Percentiles rank a stretch among this genome's conserved stretches.
phyloP scores from a whole-genome alignment of 2,329 filamentous ascomycete genomes.

The Hymenoscyphus scutula region DNA sequence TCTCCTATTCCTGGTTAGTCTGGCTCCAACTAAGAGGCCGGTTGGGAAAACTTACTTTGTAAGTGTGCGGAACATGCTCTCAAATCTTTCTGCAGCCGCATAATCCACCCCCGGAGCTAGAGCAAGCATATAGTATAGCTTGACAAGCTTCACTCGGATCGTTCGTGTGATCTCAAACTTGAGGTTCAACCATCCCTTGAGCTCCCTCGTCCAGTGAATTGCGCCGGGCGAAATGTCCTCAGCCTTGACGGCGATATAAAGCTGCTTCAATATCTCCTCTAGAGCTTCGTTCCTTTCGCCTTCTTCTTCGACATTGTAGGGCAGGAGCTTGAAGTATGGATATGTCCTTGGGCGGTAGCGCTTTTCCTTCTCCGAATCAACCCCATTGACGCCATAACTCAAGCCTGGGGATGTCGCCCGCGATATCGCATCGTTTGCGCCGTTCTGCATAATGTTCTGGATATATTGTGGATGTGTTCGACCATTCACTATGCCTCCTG shows the following conservation, averaged over 20 bases:
- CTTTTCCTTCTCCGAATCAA: slow-evolving; percentile 53
- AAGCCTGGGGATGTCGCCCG: slow-evolving; percentile 81
- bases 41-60: slow-evolving; percentile 69
- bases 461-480: slow-evolving; percentile 32
- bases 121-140: slow-evolving; percentile 90
- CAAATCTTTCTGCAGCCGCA: slow-evolving; percentile 80
- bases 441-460: slow-evolving; percentile 30
- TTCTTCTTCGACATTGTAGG: slow-evolving; percentile 83
- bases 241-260: slow-evolving; percentile 87
- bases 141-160: slow-evolving; percentile 78
- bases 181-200: slow-evolving; percentile 89
- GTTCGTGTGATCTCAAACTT: slow-evolving; percentile 95
- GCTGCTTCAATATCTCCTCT: slow-evolving; percentile 84
- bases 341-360: slow-evolving; percentile 85
- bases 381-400: slow-evolving; percentile 48
- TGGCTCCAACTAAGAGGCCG: slow-evolving; percentile 29
- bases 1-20: slow-evolving; percentile 54
- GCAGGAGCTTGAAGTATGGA: slow-evolving; percentile 86
- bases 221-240: slow-evolving; percentile 94
- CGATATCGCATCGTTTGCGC: slow-evolving; percentile 65
- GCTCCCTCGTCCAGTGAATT: slow-evolving; percentile 94
- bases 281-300: slow-evolving; percentile 74
- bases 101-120: slow-evolving; percentile 86
- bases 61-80: slow-evolving; percentile 92
- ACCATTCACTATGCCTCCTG: slow-evolving; percentile 30